Base-by-base conservation (phyloP, 2,329 filamentous ascomycete species). In the Zymoseptoria crescenta region DNA sequence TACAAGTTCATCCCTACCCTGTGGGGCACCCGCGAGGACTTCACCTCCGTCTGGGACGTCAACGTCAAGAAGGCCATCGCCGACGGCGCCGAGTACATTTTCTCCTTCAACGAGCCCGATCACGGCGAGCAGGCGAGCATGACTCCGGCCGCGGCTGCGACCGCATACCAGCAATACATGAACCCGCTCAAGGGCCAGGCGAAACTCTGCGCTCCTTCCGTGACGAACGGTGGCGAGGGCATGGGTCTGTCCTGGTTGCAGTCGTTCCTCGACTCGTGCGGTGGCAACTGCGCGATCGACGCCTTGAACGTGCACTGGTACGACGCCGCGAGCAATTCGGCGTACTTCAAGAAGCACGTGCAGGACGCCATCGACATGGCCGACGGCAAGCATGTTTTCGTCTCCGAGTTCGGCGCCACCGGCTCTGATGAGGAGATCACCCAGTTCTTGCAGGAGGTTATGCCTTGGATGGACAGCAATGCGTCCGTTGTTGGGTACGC, bases 51-150 rank as follows among this genome's bases (percentile, higher is more conserved):
- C 67, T 89, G 86, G 84, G 65, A 68, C 30, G 52, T 61, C 13
- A 78, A 80, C 62, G 84, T 80, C 52, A 70, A 79, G 56, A 69
- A 72, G 16, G 82, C 83, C 62, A 80, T 88, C 62, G 66, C 72
- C 55, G 70, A 71, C 10, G 86, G 86, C 58, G 75, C 80, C 64
- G 81, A 77, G 62, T 77, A 80, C 66, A 72, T 89, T 57, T 79
- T 89, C 69, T 79, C 80, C 72, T 88, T 88, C 81, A 90, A 90
- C 79, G 87, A 90, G 79, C 84, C 84, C 52, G 87, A 90, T 72
- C 79, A 80, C 62, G 65, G 66, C 10, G 70, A 70, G n/a, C 86
- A 89, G 75, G 76, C 83, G 67, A 82, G 86, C 76, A 61, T 87
- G 70, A 71, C 73, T 24, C 75, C 83, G n/a, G 66, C 67, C 5